Evolutionary conservation across 768 basidiomycete species (phyloP).

Genomic region (Asterophora parasitica): DNA sequence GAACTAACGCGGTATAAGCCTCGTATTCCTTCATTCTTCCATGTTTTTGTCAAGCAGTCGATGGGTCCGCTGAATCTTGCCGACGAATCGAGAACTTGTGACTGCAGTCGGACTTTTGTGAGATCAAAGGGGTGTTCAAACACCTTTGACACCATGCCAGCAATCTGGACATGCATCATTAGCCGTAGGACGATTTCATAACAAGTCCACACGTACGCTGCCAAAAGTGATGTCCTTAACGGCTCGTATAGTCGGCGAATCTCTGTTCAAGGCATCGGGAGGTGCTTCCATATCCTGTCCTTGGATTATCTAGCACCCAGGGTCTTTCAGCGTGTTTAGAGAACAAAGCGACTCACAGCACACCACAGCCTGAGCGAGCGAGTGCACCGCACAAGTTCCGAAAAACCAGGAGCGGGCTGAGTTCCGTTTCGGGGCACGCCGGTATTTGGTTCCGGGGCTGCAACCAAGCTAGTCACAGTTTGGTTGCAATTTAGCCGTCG

Average conservation of each 20-base stretch:
- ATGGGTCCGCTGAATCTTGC: constrained; percentile 77
- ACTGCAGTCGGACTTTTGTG: constrained; percentile 90
- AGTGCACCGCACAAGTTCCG: constrained; percentile 2
- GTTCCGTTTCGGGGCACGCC: not conserved
- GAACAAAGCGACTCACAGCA: constrained; percentile 4
- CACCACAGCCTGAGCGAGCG: not conserved
- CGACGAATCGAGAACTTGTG: constrained; percentile 61
- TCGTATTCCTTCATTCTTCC: constrained; percentile 70
- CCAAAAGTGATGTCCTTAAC: constrained; percentile 21
- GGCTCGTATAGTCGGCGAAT: constrained; percentile 15
- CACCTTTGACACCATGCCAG: constrained; percentile 78
- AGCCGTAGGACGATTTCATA: not conserved
- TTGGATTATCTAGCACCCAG: constrained; percentile 3
- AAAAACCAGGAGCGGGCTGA: not conserved
- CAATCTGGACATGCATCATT: constrained; percentile 41
- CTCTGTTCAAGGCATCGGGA: constrained; percentile 17
- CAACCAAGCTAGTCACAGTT: not conserved
- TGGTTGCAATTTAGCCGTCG: not conserved
- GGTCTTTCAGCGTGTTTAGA: constrained; percentile 5
- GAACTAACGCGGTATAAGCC: constrained; percentile 81
- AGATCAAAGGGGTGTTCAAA: constrained; percentile 96
- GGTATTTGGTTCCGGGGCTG: not conserved
- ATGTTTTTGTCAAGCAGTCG: constrained; percentile 84
- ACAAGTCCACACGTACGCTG: constrained; percentile 14
- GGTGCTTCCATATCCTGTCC: constrained; percentile 16